Base-by-base conservation (phyloP, 2,329 filamentous ascomycete genomes). In the Alternaria ethzedia region DNA sequence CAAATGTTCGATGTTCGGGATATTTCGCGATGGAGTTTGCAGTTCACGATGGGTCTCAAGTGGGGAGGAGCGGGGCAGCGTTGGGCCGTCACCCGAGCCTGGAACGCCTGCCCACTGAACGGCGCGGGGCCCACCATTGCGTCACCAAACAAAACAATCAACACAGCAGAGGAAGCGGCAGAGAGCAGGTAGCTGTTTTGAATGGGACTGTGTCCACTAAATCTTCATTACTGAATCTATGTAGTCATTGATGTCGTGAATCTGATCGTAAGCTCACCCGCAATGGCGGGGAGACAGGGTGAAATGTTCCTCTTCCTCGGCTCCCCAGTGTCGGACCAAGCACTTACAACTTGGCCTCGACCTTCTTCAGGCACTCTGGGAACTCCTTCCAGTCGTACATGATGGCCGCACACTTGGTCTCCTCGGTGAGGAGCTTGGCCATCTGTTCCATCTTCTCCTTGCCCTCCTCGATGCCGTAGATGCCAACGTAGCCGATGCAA, bases 401-500 rank as follows among this genome's bases (percentile, higher is more conserved):
- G 79, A 85, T 77, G 67, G 77, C 78, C 41, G 78, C 77, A 52
- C 81, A 82, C 71, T 84, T 83, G 74, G 80, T 83, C 75, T 83
- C 76, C 72, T 84, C 81, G 47, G 77, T 82, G 61, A 86, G 78
- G 49, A 82, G 76, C 80, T 83, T 82, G 70, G 80, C 82, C 82
- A 85, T 85, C 77, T 83, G 71, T 59, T 84, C 73, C 77, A 78
- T 78, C 77, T 79, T 79, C 70, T 79, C 74, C 72, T 78, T 74
- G 70, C 77, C 77, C 67, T 82, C 78, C 78, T 84, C 77, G 57
- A 79, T 76, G 61, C 78, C 77, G 72, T 79, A 69, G 84, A 85
- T 91, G 41, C 94, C 94, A 28, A 96, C 91, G 80, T 97, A 97
- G 59, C 90, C 94, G 72, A 97, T 89, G 67, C 91, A 89, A 66